These are phyloP conservation scores for Fraxinus cuspidata DNA, from an alignment of 257 asterid species.

Conservation along the genomic window DNA sequence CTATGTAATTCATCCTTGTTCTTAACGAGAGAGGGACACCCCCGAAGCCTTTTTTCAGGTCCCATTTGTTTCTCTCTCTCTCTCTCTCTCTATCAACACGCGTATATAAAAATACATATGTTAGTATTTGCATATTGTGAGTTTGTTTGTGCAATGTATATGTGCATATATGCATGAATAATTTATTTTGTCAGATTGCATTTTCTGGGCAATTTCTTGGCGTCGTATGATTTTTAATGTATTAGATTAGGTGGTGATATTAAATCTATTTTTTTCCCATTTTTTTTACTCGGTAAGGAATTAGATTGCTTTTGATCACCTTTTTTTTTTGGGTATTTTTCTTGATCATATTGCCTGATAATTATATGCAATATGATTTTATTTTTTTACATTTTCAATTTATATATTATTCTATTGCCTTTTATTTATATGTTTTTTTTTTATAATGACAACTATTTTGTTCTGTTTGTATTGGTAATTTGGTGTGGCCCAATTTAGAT, in stretches of 20 bases:
- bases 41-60: constrained; percentile 38
- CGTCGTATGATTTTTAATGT: background rate
- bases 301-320: constrained; percentile 24
- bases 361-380: constrained; percentile 27
- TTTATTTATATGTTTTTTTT: constrained; percentile 16
- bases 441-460: constrained; percentile 34
- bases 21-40: constrained; percentile 7
- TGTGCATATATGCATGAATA: background rate
- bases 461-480: constrained; percentile 22
- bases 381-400: constrained; percentile 9
- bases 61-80: background rate
- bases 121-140: constrained; percentile 2
- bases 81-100: constrained; percentile 22
- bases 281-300: background rate
- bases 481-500: constrained; percentile 23
- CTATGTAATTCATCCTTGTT: background rate
- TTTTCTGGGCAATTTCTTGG: background rate
- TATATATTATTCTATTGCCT: constrained; percentile 10
- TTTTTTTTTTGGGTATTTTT: background rate
- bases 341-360: constrained; percentile 7
- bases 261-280: background rate
- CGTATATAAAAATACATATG: constrained; percentile 12
- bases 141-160: constrained; percentile 18
- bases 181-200: background rate
- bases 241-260: constrained; percentile 3